Percentiles rank a stretch among this genome's conserved stretches.
Conservation (phyloP, 306 rosid species). For the Vigna nakashimae region DNA sequence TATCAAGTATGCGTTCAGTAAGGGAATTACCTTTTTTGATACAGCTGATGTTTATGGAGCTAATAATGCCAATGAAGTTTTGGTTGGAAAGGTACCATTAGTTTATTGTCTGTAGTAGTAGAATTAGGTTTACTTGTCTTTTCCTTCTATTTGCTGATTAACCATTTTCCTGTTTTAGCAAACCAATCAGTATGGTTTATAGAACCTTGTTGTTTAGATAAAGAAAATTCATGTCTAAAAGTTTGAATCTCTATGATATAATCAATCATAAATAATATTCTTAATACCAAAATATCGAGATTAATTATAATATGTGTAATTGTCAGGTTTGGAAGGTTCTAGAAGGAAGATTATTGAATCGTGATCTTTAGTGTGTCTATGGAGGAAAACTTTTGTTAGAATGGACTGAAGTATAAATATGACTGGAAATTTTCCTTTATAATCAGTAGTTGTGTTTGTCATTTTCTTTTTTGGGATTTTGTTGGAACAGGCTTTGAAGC, state of each 20-base stretch:
- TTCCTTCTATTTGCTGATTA: background rate
- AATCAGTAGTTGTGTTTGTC: background rate
- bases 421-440: background rate
- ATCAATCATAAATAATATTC: too few relatives aligned
- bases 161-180: too few relatives aligned
- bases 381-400: background rate
- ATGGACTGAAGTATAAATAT: background rate
- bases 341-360: too few relatives aligned
- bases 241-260: too few relatives aligned
- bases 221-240: too few relatives aligned
- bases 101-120: background rate
- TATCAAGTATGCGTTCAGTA: conserved; percentile 64
- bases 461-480: background rate
- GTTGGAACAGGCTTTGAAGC: conserved; percentile 65
- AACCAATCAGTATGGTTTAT: too few relatives aligned
- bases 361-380: too few relatives aligned
- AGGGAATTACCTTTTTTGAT: conserved; percentile 79
- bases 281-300: too few relatives aligned
- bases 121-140: background rate
- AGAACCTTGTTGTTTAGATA: too few relatives aligned
- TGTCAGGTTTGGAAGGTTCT: too few relatives aligned
- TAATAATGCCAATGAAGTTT: conserved; percentile 57
- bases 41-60: conserved; percentile 70
- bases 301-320: too few relatives aligned
- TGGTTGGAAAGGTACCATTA: conserved; percentile 68